phyloP scores from a whole-genome alignment of 169 alveolate species.

The Plasmodium ovale region DNA sequence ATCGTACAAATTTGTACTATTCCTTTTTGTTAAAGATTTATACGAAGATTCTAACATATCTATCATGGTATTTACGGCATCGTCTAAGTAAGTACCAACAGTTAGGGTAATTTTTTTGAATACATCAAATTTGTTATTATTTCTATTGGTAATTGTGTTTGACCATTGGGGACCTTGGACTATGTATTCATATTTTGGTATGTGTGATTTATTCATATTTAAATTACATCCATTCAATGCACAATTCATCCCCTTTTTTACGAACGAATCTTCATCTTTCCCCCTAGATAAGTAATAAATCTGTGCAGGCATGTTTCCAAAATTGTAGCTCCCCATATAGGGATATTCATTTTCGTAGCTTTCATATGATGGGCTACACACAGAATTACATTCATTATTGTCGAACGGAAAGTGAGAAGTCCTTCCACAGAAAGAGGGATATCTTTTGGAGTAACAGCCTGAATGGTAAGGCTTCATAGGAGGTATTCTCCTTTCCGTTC shows the following conservation, averaged over 20 bases:
- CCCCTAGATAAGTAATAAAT: constrained; percentile 30
- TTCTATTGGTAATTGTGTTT: background rate
- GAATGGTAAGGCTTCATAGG: background rate
- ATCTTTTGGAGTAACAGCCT: background rate
- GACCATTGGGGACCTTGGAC: constrained; percentile 12
- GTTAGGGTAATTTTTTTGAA: constrained; percentile 67
- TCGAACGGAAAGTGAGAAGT: background rate
- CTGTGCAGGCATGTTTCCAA: constrained; percentile 9
- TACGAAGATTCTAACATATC: constrained; percentile 41
- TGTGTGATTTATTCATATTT: background rate
- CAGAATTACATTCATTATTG: background rate
- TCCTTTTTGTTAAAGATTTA: constrained; percentile 2
- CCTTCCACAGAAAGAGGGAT: background rate
- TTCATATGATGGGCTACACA: constrained; percentile 19
- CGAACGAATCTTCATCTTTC: constrained; percentile 1
- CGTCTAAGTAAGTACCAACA: constrained; percentile 66
- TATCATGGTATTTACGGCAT: constrained; percentile 47
- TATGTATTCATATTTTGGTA: constrained; percentile 47
- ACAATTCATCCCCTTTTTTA: constrained; percentile 31
- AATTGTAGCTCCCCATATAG: background rate
- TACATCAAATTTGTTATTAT: constrained; percentile 21
- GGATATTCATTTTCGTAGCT: constrained; percentile 28
- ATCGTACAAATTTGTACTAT: constrained; percentile 42
- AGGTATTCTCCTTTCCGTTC: background rate
- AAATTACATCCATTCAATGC: constrained; percentile 17